These are phyloP conservation scores for Carnegiea gigantea DNA, from an alignment of 179 eudicot species.

Conservation along the genomic window DNA sequence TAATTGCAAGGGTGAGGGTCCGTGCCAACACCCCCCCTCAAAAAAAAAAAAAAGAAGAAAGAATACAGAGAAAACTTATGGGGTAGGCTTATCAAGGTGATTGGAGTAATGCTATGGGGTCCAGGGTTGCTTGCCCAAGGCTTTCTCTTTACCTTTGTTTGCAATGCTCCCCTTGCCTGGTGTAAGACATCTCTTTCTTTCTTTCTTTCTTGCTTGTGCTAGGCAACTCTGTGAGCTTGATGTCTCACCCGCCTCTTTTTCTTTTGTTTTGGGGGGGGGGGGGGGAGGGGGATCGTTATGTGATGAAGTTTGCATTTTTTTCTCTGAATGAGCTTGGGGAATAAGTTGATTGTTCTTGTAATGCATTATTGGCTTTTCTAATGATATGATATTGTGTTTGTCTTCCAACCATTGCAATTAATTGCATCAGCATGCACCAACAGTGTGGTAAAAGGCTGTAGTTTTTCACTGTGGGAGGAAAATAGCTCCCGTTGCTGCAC, in stretches of 20 bases:
- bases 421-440: neutral
- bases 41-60: too few species aligned
- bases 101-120: neutral
- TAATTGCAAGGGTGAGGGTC: neutral
- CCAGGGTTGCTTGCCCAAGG: neutral
- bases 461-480: neutral
- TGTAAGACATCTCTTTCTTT: neutral
- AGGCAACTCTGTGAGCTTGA: neutral
- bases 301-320: neutral
- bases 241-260: too few species aligned
- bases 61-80: too few species aligned
- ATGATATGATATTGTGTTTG: neutral
- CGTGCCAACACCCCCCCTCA: neutral
- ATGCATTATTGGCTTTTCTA: neutral
- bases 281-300: neutral
- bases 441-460: neutral
- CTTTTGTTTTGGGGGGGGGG: too few species aligned
- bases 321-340: neutral
- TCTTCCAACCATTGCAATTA: neutral
- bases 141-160: neutral
- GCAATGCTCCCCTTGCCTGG: neutral
- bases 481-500: neutral
- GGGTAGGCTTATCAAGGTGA: neutral
- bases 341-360: too few species aligned
- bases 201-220: neutral